Evolutionary conservation across 73 alveolate genomes (phyloP), one percentile per base, ranked within the genome.

Genomic region (Tetrahymena thermophila): DNA sequence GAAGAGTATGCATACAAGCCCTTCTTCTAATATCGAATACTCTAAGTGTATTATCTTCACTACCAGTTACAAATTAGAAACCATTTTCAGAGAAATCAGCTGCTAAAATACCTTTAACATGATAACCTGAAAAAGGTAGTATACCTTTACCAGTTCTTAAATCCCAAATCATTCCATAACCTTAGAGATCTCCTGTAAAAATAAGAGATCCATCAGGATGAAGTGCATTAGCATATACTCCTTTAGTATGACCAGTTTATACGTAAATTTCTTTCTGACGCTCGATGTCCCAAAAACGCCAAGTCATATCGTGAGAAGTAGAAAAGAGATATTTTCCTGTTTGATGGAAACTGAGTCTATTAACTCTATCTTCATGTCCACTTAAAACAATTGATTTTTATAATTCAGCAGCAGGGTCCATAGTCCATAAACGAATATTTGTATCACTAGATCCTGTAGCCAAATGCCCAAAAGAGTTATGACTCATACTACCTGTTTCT

Each of bases 311-410:
- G 95, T 98, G 97, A 84, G 99, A 97, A 31, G 99, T 94, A n/a
- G 99, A 95, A 35, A 98, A 99, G 85, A 98, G 42, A 93, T 97
- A 95, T 38, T 96, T 95, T 17, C 99, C 99, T 97, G 96, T 94
- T 55, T 99, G 99, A 97, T 98, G 99, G 96, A 98, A 98, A 89
- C 97, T 98, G 5, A 99, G 98, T 94, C 97, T 95, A 97, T 98
- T 98, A 55, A 98, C 99, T 85, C 99, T 95, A 95, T 98, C 99
- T 94, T 98, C 99, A 96, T 99, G 99, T 10, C 99, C 99, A 96
- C 95, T 97, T 35, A 98, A 96, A 43, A 94, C 96, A 16, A 95
- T 93, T 31, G 97, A 96, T 95, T 98, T 94, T 94, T 96, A 96
- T 23, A 84, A 38, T 94, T 35, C 50, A 7, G 89, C 43, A 35